A percentile compares a stretch with the other conserved stretches of the same genome.
phyloP scores from a whole-genome alignment of 768 basidiomycete species.

The Ramaria sp. region DNA sequence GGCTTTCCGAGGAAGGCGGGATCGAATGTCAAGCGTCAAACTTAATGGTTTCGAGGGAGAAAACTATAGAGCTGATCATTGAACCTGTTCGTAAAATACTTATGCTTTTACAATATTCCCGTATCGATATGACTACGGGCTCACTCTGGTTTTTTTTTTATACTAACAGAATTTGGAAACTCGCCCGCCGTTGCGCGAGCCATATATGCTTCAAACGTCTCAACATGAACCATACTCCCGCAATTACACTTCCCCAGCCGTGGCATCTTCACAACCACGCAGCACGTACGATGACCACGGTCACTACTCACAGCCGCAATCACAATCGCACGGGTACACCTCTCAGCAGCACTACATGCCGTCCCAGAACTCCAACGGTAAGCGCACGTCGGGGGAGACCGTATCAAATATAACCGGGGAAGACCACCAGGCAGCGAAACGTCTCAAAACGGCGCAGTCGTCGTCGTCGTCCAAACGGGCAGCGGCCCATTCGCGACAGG shows the following conservation, averaged over 20 bases:
- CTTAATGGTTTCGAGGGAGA: constrained; percentile 11
- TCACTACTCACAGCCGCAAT: not conserved
- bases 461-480: not conserved
- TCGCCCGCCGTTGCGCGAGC: not conserved
- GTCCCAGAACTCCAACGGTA: not conserved
- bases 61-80: constrained; percentile 13
- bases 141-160: not conserved
- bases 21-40: constrained; percentile 6
- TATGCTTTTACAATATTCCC: not conserved
- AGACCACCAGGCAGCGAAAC: not conserved
- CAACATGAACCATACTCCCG: not conserved
- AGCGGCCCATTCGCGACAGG: not conserved
- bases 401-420: not conserved
- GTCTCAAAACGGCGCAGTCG: not conserved
- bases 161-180: not conserved
- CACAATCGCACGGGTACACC: not conserved
- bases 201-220: not conserved
- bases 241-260: not conserved
- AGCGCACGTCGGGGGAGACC: not conserved
- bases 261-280: not conserved
- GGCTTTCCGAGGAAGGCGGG: constrained; percentile 6
- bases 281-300: not conserved
- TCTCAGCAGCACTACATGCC: not conserved
- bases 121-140: not conserved
- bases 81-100: constrained; percentile 9